Evolutionary conservation across 805 yeast species (phyloP).

Genomic region (Wilhelminamyces savonicus): DNA sequence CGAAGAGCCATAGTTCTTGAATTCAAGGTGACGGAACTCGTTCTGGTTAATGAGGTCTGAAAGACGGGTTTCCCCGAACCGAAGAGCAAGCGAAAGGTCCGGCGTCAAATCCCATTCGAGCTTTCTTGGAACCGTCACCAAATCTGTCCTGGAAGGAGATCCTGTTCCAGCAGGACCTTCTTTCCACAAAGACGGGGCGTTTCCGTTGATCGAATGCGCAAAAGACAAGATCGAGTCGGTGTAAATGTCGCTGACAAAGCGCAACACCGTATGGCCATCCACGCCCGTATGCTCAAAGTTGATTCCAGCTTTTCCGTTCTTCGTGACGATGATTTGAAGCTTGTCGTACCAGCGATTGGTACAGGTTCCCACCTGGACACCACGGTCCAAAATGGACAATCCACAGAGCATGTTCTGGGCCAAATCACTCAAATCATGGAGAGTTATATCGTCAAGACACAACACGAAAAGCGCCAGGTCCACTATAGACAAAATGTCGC

Average conservation of each 20-base stretch:
- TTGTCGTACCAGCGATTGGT: slow-evolving; percentile 95
- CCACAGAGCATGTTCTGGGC: slow-evolving; percentile 89
- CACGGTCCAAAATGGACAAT: slow-evolving; percentile 67
- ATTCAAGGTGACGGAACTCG: slow-evolving; percentile 78
- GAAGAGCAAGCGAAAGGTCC: slow-evolving; percentile 68
- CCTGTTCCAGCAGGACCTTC: slow-evolving; percentile 37
- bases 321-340: slow-evolving; percentile 78
- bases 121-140: slow-evolving; percentile 71
- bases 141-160: slow-evolving; percentile 26
- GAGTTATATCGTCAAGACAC: slow-evolving; percentile 73
- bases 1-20: slow-evolving; percentile 64
- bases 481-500: slow-evolving; percentile 64
- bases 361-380: slow-evolving; percentile 90
- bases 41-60: slow-evolving; percentile 85
- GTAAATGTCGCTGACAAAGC: slow-evolving; percentile 85
- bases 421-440: slow-evolving; percentile 56
- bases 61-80: slow-evolving; percentile 87
- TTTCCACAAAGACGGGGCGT: slow-evolving; percentile 69
- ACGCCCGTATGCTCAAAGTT: slow-evolving; percentile 94
- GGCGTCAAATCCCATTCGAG: slow-evolving; percentile 81
- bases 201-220: slow-evolving; percentile 75
- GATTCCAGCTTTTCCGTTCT: slow-evolving; percentile 87
- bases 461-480: slow-evolving; percentile 80
- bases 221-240: slow-evolving; percentile 85
- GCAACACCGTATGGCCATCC: slow-evolving; percentile 88